Percentiles rank a stretch among this genome's conserved stretches.
phyloP scores from a whole-genome alignment of 768 basidiomycete species.

The Gautieria morchelliformis region DNA sequence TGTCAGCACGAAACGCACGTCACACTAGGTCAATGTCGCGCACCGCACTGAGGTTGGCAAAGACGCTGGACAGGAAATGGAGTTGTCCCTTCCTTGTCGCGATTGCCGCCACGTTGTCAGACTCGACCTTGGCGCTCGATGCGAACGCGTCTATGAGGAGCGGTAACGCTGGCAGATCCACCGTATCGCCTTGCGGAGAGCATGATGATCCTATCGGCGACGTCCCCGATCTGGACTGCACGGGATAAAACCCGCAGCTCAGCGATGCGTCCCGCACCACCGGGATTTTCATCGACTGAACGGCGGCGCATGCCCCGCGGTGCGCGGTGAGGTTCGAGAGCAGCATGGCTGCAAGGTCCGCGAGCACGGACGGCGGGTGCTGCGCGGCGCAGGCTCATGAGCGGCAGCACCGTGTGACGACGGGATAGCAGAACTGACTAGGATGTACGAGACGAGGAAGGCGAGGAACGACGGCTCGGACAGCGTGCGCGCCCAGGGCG shows the following conservation, averaged over 20 bases:
- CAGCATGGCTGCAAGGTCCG: constrained; percentile 94
- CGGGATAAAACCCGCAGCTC: constrained; percentile 56
- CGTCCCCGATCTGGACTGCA: constrained; percentile 72
- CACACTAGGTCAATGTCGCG: constrained; percentile 20
- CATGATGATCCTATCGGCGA: constrained; percentile 64
- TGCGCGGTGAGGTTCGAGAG: constrained; percentile 88
- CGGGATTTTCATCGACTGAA: constrained; percentile 59
- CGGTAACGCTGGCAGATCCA: constrained; percentile 57
- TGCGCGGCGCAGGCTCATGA: constrained; percentile 21
- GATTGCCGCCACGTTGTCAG: constrained; percentile 37
- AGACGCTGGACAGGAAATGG: constrained; percentile 89
- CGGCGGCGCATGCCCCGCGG: constrained; percentile 48
- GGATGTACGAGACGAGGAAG: constrained; percentile 83
- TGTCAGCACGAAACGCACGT: not conserved
- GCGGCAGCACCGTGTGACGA: not conserved
- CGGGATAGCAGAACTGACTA: constrained; percentile 44
- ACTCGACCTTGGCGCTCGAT: constrained; percentile 52
- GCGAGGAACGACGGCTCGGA: constrained; percentile 64
- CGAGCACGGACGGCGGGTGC: constrained; percentile 86
- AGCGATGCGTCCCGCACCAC: constrained; percentile 42
- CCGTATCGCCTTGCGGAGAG: constrained; percentile 46
- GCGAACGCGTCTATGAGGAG: constrained; percentile 87
- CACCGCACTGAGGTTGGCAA: constrained; percentile 83
- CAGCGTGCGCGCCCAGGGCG: constrained; percentile 53
- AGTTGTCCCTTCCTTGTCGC: constrained; percentile 55